phyloP scores from a whole-genome alignment of 495 filamentous ascomycete species.

The Penicillium egyptiacum region DNA sequence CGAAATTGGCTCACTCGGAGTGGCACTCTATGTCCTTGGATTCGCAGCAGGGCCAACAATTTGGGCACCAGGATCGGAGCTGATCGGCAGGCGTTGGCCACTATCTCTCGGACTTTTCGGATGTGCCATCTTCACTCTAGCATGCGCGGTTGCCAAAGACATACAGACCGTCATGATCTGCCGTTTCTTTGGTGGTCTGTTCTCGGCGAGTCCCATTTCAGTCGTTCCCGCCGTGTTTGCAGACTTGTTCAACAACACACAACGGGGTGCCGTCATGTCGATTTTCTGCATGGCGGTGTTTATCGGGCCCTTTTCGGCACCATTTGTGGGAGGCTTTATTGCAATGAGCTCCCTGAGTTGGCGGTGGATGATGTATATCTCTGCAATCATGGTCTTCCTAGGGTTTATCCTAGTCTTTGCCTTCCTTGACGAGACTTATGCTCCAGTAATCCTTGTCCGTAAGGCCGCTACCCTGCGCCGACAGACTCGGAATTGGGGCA shows the following conservation, averaged over 20 bases:
- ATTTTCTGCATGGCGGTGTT: conserved; percentile 51
- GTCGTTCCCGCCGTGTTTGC: conserved; percentile 50
- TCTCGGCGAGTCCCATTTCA: conserved; percentile 48
- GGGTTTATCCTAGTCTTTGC: conserved; percentile 25
- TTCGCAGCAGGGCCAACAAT: conserved; percentile 51
- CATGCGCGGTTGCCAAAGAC: conserved; percentile 55
- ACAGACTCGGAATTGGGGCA: conserved; percentile 45
- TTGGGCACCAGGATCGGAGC: conserved; percentile 70
- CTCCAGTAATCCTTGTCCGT: conserved; percentile 35
- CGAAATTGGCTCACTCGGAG: conserved; percentile 52
- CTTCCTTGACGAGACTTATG: conserved; percentile 39
- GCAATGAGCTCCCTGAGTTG: conserved; percentile 38
- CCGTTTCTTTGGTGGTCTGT: conserved; percentile 50
- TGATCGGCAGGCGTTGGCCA: conserved; percentile 60
- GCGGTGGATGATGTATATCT: conserved; percentile 49
- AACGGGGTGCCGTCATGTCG: conserved; percentile 45
- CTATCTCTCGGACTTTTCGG: conserved; percentile 49
- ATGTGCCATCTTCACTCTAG: conserved; percentile 53
- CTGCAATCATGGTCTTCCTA: conserved; percentile 37
- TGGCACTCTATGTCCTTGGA: conserved; percentile 53
- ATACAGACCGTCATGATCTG: conserved; percentile 53
- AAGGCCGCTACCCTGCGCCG: conserved; percentile 43
- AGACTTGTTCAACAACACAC: conserved; percentile 48
- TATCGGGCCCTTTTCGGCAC: conserved; percentile 42
- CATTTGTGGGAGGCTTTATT: conserved; percentile 47